phyloP scores from a whole-genome alignment of 2,329 filamentous ascomycete species.

The Thermothelomyces thermophilus region DNA sequence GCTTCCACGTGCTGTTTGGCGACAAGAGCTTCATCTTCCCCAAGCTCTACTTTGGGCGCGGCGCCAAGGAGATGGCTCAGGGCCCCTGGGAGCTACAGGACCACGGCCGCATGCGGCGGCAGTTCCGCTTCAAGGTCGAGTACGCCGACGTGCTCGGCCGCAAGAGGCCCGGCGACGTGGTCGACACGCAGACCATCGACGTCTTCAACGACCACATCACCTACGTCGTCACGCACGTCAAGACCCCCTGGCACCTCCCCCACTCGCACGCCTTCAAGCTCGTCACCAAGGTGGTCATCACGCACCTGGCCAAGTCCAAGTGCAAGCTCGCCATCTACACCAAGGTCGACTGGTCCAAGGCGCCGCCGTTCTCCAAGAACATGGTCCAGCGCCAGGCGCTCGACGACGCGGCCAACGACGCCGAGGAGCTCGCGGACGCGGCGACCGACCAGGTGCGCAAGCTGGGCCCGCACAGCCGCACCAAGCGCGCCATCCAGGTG shows the following conservation, averaged over 20 bases:
- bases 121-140: constrained; percentile 74
- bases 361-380: constrained; percentile 53
- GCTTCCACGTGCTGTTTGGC: constrained; percentile 94
- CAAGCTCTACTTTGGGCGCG: constrained; percentile 76
- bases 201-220: constrained; percentile 68
- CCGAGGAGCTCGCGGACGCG: constrained; percentile 67
- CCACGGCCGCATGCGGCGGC: constrained; percentile 63
- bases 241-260: constrained; percentile 76
- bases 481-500: constrained; percentile 70
- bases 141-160: constrained; percentile 59
- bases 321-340: constrained; percentile 87
- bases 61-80: constrained; percentile 73
- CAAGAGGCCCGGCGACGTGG: constrained; percentile 55
- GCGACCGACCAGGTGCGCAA: constrained; percentile 71
- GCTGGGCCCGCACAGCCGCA: constrained; percentile 65
- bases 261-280: constrained; percentile 72
- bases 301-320: constrained; percentile 83
- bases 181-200: constrained; percentile 83
- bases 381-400: constrained; percentile 65
- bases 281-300: constrained; percentile 87
- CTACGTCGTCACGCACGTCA: constrained; percentile 57
- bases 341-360: constrained; percentile 77
- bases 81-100: constrained; percentile 74
- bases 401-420: constrained; percentile 65
- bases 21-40: constrained; percentile 95